Conservation (phyloP, 306 rosid genomes). For the Glycine latifolia region DNA sequence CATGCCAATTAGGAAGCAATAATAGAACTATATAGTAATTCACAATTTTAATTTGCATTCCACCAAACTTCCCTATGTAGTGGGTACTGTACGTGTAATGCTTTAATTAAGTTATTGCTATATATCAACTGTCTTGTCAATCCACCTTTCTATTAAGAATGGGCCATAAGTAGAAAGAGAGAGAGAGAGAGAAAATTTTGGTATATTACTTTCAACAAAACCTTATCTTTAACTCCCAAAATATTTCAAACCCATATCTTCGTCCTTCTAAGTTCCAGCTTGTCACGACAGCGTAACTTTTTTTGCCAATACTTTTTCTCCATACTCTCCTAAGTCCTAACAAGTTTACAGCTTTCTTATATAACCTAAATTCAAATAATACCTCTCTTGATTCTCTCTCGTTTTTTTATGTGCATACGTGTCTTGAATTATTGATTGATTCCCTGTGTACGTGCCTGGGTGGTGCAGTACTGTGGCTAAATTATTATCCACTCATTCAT, state of each 20-base stretch:
- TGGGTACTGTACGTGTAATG: constrained; percentile 21
- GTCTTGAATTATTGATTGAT: background rate
- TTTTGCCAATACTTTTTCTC: constrained; percentile 23
- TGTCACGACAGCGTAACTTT: constrained; percentile 26
- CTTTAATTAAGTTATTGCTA: constrained; percentile 43
- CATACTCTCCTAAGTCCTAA: constrained; percentile 7
- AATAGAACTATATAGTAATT: constrained; percentile 1
- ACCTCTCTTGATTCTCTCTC: background rate
- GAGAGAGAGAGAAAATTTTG: background rate
- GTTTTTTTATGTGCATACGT: background rate
- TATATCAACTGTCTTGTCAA: constrained; percentile 45
- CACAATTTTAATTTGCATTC: background rate
- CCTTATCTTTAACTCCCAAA: constrained; percentile 44
- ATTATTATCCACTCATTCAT: background rate
- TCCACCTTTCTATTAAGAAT: constrained; percentile 35
- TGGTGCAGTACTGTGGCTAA: background rate
- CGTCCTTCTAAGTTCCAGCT: constrained; percentile 45
- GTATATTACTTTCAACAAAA: constrained; percentile 30
- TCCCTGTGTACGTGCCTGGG: constrained; percentile 15
- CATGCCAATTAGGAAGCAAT: constrained; percentile 39
- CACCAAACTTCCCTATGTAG: constrained; percentile 9
- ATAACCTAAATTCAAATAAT: constrained; percentile 9
- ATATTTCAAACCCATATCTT: constrained; percentile 46
- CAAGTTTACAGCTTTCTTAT: background rate
- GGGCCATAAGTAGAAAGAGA: constrained; percentile 40